Conservation (phyloP, 495 filamentous ascomycete genomes). For the Tuber melanosporum region DNA sequence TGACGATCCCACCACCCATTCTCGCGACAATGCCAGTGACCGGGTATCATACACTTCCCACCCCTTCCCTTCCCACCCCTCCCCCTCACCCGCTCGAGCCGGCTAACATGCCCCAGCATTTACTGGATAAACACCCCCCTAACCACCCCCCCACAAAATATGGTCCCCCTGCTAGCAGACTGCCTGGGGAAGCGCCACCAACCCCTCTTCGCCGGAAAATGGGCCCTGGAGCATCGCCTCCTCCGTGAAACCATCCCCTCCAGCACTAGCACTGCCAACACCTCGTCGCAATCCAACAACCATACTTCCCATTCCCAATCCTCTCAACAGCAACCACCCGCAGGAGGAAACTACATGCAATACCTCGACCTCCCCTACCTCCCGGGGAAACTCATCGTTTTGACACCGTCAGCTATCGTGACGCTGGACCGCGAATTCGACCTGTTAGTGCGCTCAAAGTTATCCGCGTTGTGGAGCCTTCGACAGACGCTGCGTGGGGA, state of each 20-base stretch:
- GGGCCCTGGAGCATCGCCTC: conserved; percentile 32
- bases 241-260: conserved; percentile 21
- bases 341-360: conserved; percentile 33
- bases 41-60: conserved; percentile 15
- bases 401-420: conserved; percentile 28
- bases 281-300: not conserved
- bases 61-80: not conserved
- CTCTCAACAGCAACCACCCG: not conserved
- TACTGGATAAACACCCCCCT: conserved; percentile 36
- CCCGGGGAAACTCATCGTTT: conserved; percentile 28
- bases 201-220: conserved; percentile 23
- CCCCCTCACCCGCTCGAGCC: not conserved
- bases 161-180: conserved; percentile 26
- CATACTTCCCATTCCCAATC: conserved; percentile 4
- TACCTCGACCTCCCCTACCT: conserved; percentile 35
- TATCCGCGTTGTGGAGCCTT: conserved; percentile 29
- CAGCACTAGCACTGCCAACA: not conserved
- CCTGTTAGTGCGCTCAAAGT: conserved; percentile 29
- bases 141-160: conserved; percentile 12
- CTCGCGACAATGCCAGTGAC: conserved; percentile 33
- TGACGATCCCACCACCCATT: not conserved
- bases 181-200: conserved; percentile 36
- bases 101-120: conserved; percentile 14
- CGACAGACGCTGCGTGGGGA: conserved; percentile 30
- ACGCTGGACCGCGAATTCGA: conserved; percentile 37